Conservation (phyloP, 768 basidiomycete species). For the Nidularia sp. region DNA sequence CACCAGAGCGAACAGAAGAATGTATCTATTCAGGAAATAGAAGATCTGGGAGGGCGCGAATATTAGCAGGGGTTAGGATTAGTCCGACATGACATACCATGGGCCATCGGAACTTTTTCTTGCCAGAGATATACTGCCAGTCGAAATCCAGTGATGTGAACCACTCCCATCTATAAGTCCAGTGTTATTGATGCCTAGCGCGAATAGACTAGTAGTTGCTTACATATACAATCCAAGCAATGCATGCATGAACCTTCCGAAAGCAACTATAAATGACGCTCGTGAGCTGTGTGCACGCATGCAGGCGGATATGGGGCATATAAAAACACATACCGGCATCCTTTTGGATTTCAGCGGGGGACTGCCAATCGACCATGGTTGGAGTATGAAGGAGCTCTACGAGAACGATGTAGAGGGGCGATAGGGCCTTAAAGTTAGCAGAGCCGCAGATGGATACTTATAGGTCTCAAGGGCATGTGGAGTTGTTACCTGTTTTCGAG, state of each 20-base stretch:
- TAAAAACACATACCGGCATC: constrained; percentile 36
- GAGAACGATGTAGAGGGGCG: constrained; percentile 8
- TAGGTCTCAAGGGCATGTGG: constrained; percentile 2
- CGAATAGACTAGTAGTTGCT: constrained; percentile 13
- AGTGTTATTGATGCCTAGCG: background rate
- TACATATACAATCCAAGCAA: constrained; percentile 60
- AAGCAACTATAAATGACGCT: constrained; percentile 26
- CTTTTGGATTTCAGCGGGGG: constrained; percentile 37
- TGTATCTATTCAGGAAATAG: constrained; percentile 70
- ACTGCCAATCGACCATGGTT: constrained; percentile 58
- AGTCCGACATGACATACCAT: constrained; percentile 35
- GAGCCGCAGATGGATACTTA: background rate
- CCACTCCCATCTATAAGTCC: constrained; percentile 57
- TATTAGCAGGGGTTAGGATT: background rate
- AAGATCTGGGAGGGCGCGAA: constrained; percentile 32
- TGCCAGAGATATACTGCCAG: constrained; percentile 55
- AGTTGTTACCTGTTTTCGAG: constrained; percentile 2
- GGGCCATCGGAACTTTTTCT: constrained; percentile 62
- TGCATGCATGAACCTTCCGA: constrained; percentile 55
- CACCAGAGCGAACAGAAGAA: constrained; percentile 57
- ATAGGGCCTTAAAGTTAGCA: constrained; percentile 7
- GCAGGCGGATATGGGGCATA: background rate
- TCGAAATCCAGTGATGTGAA: constrained; percentile 60
- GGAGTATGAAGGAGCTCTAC: constrained; percentile 6
- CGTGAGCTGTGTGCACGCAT: background rate